Evolutionary conservation across 106 monocot genomes (phyloP), one percentile per base, ranked within the genome.

Genomic region (Dendrobium catenatum): DNA sequence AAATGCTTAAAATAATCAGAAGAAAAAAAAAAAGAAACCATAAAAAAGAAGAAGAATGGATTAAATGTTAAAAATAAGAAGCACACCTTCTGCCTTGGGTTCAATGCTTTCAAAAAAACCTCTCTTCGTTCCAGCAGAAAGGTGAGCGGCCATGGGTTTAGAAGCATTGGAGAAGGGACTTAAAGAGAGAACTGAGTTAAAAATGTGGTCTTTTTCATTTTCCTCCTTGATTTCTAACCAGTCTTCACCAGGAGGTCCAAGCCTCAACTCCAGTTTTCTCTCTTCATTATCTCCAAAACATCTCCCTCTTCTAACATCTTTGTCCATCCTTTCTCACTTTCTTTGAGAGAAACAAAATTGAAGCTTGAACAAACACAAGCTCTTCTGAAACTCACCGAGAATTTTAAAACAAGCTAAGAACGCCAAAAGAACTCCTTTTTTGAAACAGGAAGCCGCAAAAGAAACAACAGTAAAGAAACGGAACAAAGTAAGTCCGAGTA

Each of bases 211-310:
- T 29, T 29, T 33, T 16, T 70, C 33, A 29, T 33, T 17, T 70
- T 70, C 24, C 70, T 16, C 37, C 70, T 33, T 70, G n/a, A 37
- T 0, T 70, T 70, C 70, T 4, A 86, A 79, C 85, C 82, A 87
- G 67, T 89, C 86, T 55, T 84, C 84, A 72, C 92, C 88, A 54
- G 95, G 92, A 13, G 81, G 89, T 0, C 87, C 95, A 58, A 95
- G 89, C 80, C 90, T 90, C 37, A 95, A 86, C 82, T 92, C 95
- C n/a, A 95, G 92, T 61, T 85, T 73, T 81, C 86, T 84, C 82
- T 89, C 89, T 41, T 89, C 91, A 55, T 64, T 82, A n/a, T 54
- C 78, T 54, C 67, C 84, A 73, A 79, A 41, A 13, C 84, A 77
- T 47, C 82, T 66, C 19, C 58, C 73, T 41, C 19, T 74, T 44